Evolutionary conservation across 768 basidiomycete genomes (phyloP), one percentile per base, ranked within the genome.

Genomic region (Leccinum rimulosum): DNA sequence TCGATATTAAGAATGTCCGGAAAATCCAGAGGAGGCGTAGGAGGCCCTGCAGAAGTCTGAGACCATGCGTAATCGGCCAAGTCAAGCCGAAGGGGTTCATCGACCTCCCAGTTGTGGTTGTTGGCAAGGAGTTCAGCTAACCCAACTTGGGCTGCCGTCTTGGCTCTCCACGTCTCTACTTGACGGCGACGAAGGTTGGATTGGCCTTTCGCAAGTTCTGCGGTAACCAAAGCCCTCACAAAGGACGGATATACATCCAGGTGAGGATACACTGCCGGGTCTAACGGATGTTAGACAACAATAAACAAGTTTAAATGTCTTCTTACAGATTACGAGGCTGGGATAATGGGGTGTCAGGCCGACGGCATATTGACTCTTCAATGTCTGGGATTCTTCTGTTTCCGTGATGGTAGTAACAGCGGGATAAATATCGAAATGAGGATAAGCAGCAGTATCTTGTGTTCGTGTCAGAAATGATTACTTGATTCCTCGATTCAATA

Each of bases 31-130:
- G 78, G 77, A 53, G 72, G 70, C 22, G 22, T 22, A 33, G 73
- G 74, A 22, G 89, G 89, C n/a, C 89, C 89, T 3, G 73, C 71
- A 7, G 89, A 89, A 8, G 87, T 85, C 27, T 83, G 77, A 9
- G 88, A 88, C 85, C 88, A 91, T 9, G 79, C 67, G 66, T 81
- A 91, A 62, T 90, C 88, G 47, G 84, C 84, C 30, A 87, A 70
- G 61, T 86, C 80, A 55, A 88, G 73, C 59, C 80, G 80, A 12
- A 77, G 74, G 25, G 74, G 73, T n/a, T 67, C 67, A 14, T 67
- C 64, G 2, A 58, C 72, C 28, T 68, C 66, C 61, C 67, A 64
- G 22, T 35, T 15, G 31, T 62, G 65, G 50, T 66, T 61, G 45
- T 64, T 66, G 14, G 60, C 48, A n/a, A 61, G 31, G 6, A 64